Conservation (phyloP, 2,329 filamentous ascomycete genomes). For the Exophiala aquamarina region DNA sequence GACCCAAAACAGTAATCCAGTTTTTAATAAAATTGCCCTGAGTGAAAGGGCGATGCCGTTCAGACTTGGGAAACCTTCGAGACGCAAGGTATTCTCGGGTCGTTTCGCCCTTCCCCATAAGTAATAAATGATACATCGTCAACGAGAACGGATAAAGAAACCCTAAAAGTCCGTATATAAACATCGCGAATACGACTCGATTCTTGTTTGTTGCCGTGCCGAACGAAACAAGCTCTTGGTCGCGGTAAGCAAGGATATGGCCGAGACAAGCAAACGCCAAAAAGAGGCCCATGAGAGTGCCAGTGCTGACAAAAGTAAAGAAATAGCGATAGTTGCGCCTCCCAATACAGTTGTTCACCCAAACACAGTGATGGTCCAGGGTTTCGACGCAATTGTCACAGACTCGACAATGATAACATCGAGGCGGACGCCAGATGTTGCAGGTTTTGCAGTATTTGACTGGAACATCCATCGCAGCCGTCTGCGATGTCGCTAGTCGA, state of each 20-base stretch:
- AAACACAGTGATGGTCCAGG: constrained; percentile 97
- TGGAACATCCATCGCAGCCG: constrained; percentile 93
- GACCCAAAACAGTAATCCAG: constrained; percentile 75
- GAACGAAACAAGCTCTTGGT: constrained; percentile 66
- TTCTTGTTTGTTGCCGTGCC: constrained; percentile 66
- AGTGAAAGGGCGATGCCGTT: constrained; percentile 87
- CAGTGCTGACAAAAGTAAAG: constrained; percentile 81
- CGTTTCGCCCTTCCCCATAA: constrained; percentile 88
- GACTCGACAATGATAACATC: constrained; percentile 91
- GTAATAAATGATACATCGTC: constrained; percentile 84
- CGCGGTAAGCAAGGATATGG: constrained; percentile 73
- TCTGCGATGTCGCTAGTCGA: constrained; percentile 70
- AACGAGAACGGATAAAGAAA: constrained; percentile 80
- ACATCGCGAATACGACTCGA: constrained; percentile 82
- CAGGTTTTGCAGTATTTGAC: constrained; percentile 98
- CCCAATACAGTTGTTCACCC: constrained; percentile 98
- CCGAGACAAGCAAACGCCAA: constrained; percentile 75
- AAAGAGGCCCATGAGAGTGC: constrained; percentile 74
- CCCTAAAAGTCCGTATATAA: constrained; percentile 75
- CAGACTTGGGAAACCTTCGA: constrained; percentile 89
- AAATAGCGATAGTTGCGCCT: constrained; percentile 98
- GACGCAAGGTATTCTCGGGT: constrained; percentile 95
- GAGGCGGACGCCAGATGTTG: constrained; percentile 93
- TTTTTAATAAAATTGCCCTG: constrained; percentile 75
- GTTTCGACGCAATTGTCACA: constrained; percentile 98